Evolutionary conservation across 1,284 basidiomycete species (phyloP).

Genomic region (Irpex lacteus): DNA sequence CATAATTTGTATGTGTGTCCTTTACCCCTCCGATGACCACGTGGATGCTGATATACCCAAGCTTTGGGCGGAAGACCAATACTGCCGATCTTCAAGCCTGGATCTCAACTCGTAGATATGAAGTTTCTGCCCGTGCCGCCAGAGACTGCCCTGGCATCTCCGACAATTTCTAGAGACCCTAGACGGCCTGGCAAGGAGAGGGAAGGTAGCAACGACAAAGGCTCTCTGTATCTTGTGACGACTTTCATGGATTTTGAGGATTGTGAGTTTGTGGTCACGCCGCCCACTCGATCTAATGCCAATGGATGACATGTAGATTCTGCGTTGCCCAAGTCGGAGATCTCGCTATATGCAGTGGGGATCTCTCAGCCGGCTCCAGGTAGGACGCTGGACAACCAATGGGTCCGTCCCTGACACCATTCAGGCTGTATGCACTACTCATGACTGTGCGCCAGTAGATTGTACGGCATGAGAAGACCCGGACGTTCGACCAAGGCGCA

Average conservation of each 20-base stretch:
- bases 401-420: slow-evolving; percentile 24
- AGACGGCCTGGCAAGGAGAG: slow-evolving; percentile 15
- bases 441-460: slow-evolving; percentile 9
- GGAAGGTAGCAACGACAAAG: slow-evolving; percentile 15
- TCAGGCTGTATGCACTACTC: slow-evolving; percentile 21
- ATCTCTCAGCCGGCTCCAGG: slow-evolving; percentile 7
- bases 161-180: slow-evolving; percentile 18
- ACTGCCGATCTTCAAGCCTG: slow-evolving; percentile 37
- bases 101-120: slow-evolving; percentile 39
- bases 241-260: slow-evolving; percentile 58
- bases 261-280: slow-evolving; percentile 39
- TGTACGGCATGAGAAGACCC: slow-evolving; percentile 33
- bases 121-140: slow-evolving; percentile 44
- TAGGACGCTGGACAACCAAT: slow-evolving; percentile 13
- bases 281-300: background rate
- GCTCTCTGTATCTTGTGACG: slow-evolving; percentile 43
- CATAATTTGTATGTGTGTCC: slow-evolving; percentile 3
- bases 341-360: slow-evolving; percentile 22
- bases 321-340: slow-evolving; percentile 26
- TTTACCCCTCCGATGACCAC: slow-evolving; percentile 34
- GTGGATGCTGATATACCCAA: slow-evolving; percentile 12
- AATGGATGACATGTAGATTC: slow-evolving; percentile 19
- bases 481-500: slow-evolving; percentile 38
- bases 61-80: slow-evolving; percentile 46
- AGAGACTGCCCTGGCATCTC: slow-evolving; percentile 17